Evolutionary conservation across 148 eudicot species (phyloP).

Genomic region (Tetragonia tetragonoides): DNA sequence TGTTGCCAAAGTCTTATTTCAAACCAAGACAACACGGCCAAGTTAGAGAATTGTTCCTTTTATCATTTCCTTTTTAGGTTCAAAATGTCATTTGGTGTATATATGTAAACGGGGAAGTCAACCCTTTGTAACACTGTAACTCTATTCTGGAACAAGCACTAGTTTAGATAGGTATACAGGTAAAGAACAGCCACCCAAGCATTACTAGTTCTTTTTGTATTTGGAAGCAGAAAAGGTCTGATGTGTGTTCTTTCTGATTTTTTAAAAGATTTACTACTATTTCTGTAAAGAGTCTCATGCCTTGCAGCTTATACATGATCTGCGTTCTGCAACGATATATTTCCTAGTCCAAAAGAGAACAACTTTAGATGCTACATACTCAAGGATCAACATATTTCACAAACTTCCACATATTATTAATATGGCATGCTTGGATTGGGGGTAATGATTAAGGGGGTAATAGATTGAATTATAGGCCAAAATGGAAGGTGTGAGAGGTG

Average conservation of each 20-base stretch:
- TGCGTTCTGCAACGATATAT: background rate
- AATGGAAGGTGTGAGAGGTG: too few species aligned
- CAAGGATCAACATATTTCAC: background rate
- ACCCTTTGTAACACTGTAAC: background rate
- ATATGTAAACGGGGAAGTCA: slow-evolving; percentile 7
- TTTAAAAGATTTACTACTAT: background rate
- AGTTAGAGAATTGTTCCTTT: background rate
- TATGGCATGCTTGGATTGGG: too few species aligned
- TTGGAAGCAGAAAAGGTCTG: background rate
- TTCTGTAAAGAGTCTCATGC: background rate
- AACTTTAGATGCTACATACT: background rate
- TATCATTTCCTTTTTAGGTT: background rate
- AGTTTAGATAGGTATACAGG: slow-evolving; percentile 16
- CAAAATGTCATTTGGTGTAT: background rate
- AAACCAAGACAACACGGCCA: background rate
- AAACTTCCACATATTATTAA: background rate
- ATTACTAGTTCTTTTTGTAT: background rate
- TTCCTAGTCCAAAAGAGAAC: too few species aligned
- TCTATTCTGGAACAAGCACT: background rate
- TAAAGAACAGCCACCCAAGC: slow-evolving; percentile 1
- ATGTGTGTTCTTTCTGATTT: background rate
- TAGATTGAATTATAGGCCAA: too few species aligned
- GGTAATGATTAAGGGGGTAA: too few species aligned
- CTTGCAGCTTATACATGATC: background rate
- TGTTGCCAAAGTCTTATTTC: background rate